Evolutionary conservation across 306 rosid genomes (phyloP).

Genomic region (Cicer judaicum): DNA sequence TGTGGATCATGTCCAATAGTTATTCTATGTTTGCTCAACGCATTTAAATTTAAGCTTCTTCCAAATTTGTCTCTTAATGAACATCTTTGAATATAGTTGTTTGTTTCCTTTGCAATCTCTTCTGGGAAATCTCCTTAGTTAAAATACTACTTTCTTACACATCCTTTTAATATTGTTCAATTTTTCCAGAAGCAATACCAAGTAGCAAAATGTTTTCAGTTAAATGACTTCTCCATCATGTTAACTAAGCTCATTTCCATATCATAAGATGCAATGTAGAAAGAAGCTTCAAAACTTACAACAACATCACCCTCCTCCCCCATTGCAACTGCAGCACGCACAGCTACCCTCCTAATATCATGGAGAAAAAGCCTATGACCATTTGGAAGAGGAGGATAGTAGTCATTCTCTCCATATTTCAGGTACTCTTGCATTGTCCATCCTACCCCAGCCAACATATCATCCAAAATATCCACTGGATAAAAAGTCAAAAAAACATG

Average conservation of each 20-base stretch:
- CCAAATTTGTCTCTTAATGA: conserved; percentile 9
- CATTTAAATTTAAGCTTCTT: conserved; percentile 30
- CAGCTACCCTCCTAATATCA: conserved; percentile 88
- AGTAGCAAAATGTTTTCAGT: conserved; percentile 40
- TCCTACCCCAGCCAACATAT: conserved; percentile 95
- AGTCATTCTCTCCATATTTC: conserved; percentile 88
- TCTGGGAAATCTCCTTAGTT: conserved; percentile 20
- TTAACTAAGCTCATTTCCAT: conserved; percentile 4
- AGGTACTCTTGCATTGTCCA: conserved; percentile 98
- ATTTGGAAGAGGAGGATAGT: conserved; percentile 94
- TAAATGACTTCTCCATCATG: conserved; percentile 26
- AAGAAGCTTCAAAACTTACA: conserved; percentile 74
- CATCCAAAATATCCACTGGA: conserved; percentile 94
- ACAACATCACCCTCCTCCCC: conserved; percentile 98
- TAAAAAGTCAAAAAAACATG: conserved; percentile 39
- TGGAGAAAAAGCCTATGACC: conserved; percentile 93
- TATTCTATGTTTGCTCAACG: conserved; percentile 17
- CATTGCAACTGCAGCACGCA: conserved; percentile 97
- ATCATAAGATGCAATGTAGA: conserved; percentile 29
- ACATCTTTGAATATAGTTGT: conserved; percentile 2
- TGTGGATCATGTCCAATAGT: conserved; percentile 5
- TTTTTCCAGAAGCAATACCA: background rate
- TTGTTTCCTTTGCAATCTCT: conserved; percentile 27
- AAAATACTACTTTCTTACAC: conserved; percentile 7
- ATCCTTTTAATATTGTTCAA: conserved; percentile 13